phyloP scores from a whole-genome alignment of 2,329 filamentous ascomycete genomes.

The Zymoseptoria brevis region DNA sequence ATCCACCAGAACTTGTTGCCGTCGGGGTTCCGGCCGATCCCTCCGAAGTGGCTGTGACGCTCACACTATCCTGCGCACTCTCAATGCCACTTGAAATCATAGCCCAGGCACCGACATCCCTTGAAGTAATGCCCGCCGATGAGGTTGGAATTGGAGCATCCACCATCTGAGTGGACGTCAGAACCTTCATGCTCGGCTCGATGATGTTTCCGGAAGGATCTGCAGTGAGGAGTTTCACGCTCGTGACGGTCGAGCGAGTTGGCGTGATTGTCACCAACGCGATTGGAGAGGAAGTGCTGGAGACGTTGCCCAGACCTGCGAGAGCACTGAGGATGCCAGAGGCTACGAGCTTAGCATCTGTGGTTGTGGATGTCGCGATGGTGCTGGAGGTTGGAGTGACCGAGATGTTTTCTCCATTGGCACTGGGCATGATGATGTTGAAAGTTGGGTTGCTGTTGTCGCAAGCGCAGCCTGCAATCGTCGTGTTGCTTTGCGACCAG shows the following conservation, averaged over 20 bases:
- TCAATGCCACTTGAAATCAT: not conserved
- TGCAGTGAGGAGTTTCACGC: slow-evolving; percentile 14
- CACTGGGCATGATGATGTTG: slow-evolving; percentile 25
- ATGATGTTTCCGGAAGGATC: slow-evolving; percentile 9
- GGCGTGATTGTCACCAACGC: slow-evolving; percentile 9
- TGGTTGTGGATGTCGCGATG: slow-evolving; percentile 2
- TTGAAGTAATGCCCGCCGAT: not conserved
- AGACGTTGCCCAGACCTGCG: slow-evolving; percentile 2
- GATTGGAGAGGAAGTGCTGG: slow-evolving; percentile 2
- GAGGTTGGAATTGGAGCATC: not conserved
- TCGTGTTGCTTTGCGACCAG: slow-evolving; percentile 11
- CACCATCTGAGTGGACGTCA: not conserved
- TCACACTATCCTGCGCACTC: not conserved
- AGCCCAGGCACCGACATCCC: not conserved
- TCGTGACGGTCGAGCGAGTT: slow-evolving; percentile 15
- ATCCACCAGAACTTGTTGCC: not conserved
- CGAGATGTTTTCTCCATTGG: not conserved
- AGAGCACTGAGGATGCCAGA: slow-evolving; percentile 18
- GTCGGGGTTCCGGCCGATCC: not conserved
- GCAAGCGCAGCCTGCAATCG: slow-evolving; percentile 13
- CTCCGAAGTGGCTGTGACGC: not conserved
- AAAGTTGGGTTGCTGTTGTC: slow-evolving; percentile 17
- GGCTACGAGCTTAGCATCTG: slow-evolving; percentile 8
- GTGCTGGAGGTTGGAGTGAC: slow-evolving; percentile 3
- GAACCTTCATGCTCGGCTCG: not conserved